Conservation (phyloP, 2,329 filamentous ascomycete genomes). For the Aphanoascus verrucosus region DNA sequence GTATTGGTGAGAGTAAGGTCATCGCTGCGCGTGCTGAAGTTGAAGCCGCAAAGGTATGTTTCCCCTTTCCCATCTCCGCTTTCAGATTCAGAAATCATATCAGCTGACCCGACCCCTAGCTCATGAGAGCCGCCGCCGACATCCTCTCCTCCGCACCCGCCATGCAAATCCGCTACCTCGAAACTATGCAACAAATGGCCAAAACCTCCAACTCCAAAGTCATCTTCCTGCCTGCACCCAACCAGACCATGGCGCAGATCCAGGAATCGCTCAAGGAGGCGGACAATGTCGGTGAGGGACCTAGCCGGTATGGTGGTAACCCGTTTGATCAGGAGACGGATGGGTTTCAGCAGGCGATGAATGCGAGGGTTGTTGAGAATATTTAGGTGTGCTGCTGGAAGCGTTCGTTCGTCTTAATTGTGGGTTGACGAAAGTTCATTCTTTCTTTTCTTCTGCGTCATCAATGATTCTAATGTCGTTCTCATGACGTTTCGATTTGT, state of each 20-base stretch:
- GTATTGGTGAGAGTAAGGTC: conserved; percentile 96
- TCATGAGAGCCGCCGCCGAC: conserved; percentile 64
- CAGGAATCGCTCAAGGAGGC: conserved; percentile 41
- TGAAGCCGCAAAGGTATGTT: conserved; percentile 73
- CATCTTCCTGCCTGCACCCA: conserved; percentile 63
- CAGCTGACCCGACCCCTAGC: conserved; percentile 16
- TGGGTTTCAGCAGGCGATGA: conserved; percentile 69
- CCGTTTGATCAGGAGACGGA: conserved; percentile 36
- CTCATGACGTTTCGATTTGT: not conserved
- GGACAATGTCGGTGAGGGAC: conserved; percentile 46
- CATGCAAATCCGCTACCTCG: conserved; percentile 97
- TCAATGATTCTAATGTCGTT: not conserved
- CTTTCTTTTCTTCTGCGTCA: not conserved
- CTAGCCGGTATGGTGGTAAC: conserved; percentile 39
- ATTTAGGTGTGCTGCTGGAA: conserved; percentile 52
- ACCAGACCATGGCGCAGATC: conserved; percentile 42
- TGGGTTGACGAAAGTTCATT: too few relatives aligned
- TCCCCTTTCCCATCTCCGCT: conserved; percentile 38
- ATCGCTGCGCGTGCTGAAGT: conserved; percentile 95
- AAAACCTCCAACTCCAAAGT: conserved; percentile 79
- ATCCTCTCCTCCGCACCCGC: conserved; percentile 84
- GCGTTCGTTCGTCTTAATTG: too few relatives aligned
- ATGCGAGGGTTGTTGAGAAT: conserved; percentile 72
- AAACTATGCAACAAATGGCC: conserved; percentile 98
- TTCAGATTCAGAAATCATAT: not conserved